Percentiles rank a stretch among this genome's conserved stretches.
These are phyloP conservation scores for Komagataella ulmi DNA, from an alignment of 805 yeast species.

Conservation along the genomic window DNA sequence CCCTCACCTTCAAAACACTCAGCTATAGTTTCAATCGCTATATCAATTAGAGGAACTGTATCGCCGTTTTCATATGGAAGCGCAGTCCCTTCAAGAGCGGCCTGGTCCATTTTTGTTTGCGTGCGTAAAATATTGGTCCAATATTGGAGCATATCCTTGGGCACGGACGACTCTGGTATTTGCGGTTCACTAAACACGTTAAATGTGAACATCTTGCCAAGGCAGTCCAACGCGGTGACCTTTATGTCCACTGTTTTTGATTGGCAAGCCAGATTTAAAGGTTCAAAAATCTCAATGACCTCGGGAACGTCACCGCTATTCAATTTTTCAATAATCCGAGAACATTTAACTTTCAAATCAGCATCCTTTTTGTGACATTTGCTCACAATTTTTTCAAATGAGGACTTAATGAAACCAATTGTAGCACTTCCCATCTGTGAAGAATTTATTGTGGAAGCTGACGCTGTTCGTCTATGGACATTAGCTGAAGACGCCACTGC, in stretches of 20 bases:
- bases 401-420: constrained; percentile 17
- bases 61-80: constrained; percentile 8
- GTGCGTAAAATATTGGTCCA: neutral
- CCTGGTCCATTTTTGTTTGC: constrained; percentile 11
- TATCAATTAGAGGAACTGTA: constrained; percentile 53
- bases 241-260: constrained; percentile 51
- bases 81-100: constrained; percentile 8
- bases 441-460: constrained; percentile 6
- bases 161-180: constrained; percentile 23
- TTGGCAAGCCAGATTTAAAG: constrained; percentile 66
- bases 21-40: constrained; percentile 73
- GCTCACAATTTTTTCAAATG: constrained; percentile 18
- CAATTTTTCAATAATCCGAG: constrained; percentile 28
- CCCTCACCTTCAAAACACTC: constrained; percentile 86
- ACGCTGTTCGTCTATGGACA: neutral
- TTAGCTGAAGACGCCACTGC: neutral
- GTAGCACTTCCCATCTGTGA: constrained; percentile 10
- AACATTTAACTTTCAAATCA: constrained; percentile 20
- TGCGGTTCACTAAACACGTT: constrained; percentile 50
- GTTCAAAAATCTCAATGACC: constrained; percentile 54
- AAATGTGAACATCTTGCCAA: constrained; percentile 82
- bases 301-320: constrained; percentile 25
- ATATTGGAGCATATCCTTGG: constrained; percentile 10
- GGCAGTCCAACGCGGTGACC: constrained; percentile 66
- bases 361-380: constrained; percentile 29